Conservation (phyloP, 768 basidiomycete genomes). For the Artomyces pyxidatus region DNA sequence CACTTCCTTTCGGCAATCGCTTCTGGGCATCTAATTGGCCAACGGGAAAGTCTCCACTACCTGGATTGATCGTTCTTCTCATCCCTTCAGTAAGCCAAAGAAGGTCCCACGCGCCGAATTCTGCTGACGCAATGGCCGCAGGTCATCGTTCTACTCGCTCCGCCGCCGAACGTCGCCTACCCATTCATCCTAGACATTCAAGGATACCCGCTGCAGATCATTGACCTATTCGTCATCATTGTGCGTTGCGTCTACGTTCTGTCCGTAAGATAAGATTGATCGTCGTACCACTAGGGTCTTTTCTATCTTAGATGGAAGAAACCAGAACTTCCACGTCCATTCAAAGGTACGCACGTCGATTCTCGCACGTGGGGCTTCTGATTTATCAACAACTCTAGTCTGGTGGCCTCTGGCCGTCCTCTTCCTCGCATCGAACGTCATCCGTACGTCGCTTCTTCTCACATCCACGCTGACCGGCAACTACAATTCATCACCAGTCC, state of each 20-base stretch:
- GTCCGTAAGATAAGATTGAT: too few species aligned
- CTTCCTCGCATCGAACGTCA: constrained; percentile 42
- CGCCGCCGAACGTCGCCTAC: constrained; percentile 44
- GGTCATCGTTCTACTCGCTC: constrained; percentile 45
- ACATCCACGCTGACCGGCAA: background rate
- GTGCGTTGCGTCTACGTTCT: too few species aligned
- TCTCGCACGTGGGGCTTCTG: background rate
- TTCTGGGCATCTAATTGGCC: constrained; percentile 62
- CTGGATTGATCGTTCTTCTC: constrained; percentile 45
- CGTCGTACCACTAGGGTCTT: constrained; percentile 30
- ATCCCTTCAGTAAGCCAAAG: constrained; percentile 45
- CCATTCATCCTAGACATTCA: constrained; percentile 54
- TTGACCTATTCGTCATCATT: constrained; percentile 47
- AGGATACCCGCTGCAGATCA: constrained; percentile 46
- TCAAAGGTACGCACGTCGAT: constrained; percentile 28
- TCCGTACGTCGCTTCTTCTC: constrained; percentile 32
- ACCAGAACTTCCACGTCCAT: constrained; percentile 39
- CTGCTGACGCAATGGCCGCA: constrained; percentile 13
- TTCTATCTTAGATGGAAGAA: constrained; percentile 49
- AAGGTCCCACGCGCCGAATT: too few species aligned
- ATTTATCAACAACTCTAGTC: constrained; percentile 28
- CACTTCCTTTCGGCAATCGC: constrained; percentile 47
- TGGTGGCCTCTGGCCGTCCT: constrained; percentile 50
- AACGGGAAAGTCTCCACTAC: constrained; percentile 45
- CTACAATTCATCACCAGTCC: constrained; percentile 25